Conservation (phyloP, 148 eudicot genomes). For the Chenopodium suecicum region DNA sequence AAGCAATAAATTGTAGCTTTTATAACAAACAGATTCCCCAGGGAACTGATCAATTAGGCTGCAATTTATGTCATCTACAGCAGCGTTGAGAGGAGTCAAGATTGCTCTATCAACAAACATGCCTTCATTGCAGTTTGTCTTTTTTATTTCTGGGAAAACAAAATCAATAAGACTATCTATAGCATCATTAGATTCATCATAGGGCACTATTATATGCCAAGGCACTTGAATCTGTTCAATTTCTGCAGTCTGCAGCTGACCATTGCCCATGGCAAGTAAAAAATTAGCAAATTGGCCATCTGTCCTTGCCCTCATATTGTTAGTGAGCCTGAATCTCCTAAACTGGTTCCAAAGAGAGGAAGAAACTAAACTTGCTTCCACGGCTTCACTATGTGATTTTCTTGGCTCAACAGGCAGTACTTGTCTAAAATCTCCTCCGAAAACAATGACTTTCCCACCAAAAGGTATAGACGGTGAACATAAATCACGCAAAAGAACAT, state of each 20-base stretch:
- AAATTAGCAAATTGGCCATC: not conserved
- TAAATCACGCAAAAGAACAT: not conserved
- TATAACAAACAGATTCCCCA: not conserved
- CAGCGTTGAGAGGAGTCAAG: not conserved
- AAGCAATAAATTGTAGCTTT: not conserved
- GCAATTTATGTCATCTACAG: not conserved
- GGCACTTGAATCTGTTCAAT: not conserved
- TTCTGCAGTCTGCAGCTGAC: not conserved
- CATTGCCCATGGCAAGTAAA: not conserved
- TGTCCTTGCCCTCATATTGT: slow-evolving; percentile 6
- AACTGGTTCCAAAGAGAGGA: not conserved
- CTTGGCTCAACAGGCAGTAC: no score
- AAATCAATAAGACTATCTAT: no score
- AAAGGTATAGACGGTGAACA: no score
- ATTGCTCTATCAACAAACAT: no score
- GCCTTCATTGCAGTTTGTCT: no score
- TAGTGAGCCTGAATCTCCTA: not conserved
- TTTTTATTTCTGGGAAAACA: no score
- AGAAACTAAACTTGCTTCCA: slow-evolving; percentile 8
- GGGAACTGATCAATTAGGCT: not conserved
- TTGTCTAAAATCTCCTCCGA: no score
- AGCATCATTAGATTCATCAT: not conserved
- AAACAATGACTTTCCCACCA: slow-evolving; percentile 5
- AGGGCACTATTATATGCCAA: no score
- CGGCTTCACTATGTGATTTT: not conserved